Percentiles rank a stretch among this genome's conserved stretches.
These are phyloP conservation scores for Fusarium neocosmosporiellum DNA, from an alignment of 2,329 filamentous ascomycete genomes.

Conservation along the genomic window DNA sequence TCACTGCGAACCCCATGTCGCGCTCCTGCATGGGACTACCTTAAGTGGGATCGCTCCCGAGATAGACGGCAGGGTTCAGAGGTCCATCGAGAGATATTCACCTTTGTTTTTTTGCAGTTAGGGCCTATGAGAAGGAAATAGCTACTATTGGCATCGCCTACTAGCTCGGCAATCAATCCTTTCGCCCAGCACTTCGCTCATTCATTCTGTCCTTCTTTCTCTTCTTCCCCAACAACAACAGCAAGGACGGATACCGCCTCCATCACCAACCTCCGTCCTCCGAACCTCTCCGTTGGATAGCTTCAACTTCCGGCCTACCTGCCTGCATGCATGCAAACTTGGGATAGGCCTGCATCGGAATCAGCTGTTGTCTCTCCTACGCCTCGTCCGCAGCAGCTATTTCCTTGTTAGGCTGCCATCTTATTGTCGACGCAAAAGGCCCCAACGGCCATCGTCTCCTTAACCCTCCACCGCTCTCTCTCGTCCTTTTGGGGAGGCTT, in stretches of 20 bases:
- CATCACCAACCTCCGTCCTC: not conserved
- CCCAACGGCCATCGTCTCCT: not conserved
- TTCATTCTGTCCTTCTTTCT: not conserved
- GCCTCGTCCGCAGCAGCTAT: conserved; percentile 4
- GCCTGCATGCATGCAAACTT: not conserved
- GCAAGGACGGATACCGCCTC: not conserved
- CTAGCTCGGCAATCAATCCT: conserved; percentile 16
- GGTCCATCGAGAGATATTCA: conserved; percentile 24
- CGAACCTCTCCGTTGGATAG: not conserved
- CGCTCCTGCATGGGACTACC: conserved; percentile 32
- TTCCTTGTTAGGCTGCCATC: conserved; percentile 1
- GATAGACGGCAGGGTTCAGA: conserved; percentile 32
- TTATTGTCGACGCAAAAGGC: not conserved
- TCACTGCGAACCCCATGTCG: conserved; percentile 27
- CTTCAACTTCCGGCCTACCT: not conserved
- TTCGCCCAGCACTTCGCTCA: conserved; percentile 9
- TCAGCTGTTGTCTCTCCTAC: not conserved
- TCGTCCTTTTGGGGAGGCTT: conserved; percentile 14
- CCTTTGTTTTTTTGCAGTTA: conserved; percentile 23
- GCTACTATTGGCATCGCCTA: conserved; percentile 13
- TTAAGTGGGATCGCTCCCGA: conserved; percentile 44
- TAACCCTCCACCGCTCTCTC: conserved; percentile 3
- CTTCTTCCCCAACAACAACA: conserved; percentile 13
- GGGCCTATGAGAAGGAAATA: conserved; percentile 22
- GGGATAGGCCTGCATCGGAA: conserved; percentile 3